These are phyloP conservation scores for Eucalyptus tenuipes DNA, from an alignment of 345 rosid genomes.

Conservation along the genomic window DNA sequence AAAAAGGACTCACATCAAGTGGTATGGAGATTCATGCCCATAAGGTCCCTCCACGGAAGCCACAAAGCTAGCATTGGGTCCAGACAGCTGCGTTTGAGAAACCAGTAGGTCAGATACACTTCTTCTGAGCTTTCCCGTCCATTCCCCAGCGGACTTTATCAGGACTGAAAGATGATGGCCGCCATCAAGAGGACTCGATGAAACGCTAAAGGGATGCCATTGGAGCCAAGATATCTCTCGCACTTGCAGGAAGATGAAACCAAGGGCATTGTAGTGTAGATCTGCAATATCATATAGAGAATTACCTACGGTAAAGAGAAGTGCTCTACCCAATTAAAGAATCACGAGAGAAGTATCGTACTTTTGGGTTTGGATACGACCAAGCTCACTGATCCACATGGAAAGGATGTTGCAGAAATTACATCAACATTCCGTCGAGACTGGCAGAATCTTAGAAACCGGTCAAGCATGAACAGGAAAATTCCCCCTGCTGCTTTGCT, in stretches of 20 bases:
- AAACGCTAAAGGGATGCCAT: conserved; percentile 47
- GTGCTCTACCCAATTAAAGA: not conserved
- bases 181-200: conserved; percentile 35
- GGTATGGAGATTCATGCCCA: conserved; percentile 31
- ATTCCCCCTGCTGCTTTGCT: conserved; percentile 22
- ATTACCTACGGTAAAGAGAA: not conserved
- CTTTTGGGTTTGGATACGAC: conserved; percentile 24
- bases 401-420: conserved; percentile 24
- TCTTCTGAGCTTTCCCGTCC: conserved; percentile 26
- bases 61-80: not conserved
- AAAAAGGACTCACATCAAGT: conserved; percentile 23
- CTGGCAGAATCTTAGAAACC: conserved; percentile 35
- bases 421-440: conserved; percentile 23
- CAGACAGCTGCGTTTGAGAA: not conserved
- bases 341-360: not conserved
- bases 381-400: conserved; percentile 29
- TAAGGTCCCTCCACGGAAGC: conserved; percentile 46
- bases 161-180: conserved; percentile 22
- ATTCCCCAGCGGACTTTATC: conserved; percentile 28
- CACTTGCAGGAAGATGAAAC: conserved; percentile 31
- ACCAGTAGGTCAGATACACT: conserved; percentile 1
- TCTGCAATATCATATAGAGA: not conserved
- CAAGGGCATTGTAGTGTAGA: conserved; percentile 30
- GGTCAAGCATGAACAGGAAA: conserved; percentile 31
- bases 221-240: conserved; percentile 28